Conservation (phyloP, 179 eudicot genomes). For the Patellifolia procumbens region DNA sequence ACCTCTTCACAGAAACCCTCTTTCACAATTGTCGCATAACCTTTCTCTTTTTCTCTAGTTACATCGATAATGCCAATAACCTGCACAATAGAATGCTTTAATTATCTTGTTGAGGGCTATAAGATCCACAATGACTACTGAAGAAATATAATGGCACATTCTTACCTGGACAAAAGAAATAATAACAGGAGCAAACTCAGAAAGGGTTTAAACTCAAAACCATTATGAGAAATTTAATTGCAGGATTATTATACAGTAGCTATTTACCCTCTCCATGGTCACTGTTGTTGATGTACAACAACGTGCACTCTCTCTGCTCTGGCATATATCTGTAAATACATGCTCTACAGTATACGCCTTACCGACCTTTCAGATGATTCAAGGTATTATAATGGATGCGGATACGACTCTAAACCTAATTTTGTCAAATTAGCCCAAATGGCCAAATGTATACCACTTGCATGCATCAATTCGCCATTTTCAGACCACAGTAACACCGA, state of each 20-base stretch:
- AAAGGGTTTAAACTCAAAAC: neutral
- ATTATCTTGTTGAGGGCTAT: conserved; percentile 7
- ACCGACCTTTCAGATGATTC: too few species aligned
- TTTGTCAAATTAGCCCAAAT: too few species aligned
- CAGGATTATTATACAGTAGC: neutral
- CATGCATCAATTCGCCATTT: too few species aligned
- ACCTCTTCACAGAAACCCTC: conserved; percentile 99
- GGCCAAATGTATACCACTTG: too few species aligned
- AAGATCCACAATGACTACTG: conserved; percentile 12
- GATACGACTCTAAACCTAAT: too few species aligned
- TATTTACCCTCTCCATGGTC: neutral
- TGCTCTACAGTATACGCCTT: too few species aligned
- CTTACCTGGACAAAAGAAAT: neutral
- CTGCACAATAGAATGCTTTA: conserved; percentile 41
- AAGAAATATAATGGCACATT: neutral
- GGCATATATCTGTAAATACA: neutral
- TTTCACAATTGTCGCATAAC: conserved; percentile 79
- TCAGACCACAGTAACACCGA: neutral
- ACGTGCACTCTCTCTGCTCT: too few species aligned
- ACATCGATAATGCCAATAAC: conserved; percentile 87
- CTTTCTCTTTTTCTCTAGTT: conserved; percentile 79
- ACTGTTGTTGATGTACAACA: too few species aligned
- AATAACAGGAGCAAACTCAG: conserved; percentile 10
- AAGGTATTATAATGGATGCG: too few species aligned
- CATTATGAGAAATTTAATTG: neutral